Evolutionary conservation across 805 yeast genomes (phyloP).

Genomic region (Teunomyces gatunensis): DNA sequence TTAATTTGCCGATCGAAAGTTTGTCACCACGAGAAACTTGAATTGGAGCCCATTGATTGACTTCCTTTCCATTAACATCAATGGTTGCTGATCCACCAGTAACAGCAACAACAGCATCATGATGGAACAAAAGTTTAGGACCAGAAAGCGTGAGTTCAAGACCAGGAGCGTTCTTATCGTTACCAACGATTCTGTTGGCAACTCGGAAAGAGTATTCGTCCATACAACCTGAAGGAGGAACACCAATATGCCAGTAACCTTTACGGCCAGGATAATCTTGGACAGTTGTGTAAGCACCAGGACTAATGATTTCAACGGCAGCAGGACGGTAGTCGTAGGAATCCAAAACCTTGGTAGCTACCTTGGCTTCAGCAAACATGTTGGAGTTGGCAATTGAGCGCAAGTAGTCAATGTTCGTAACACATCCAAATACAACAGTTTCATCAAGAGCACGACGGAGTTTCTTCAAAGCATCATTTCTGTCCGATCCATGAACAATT

Average conservation of each 20-base stretch:
- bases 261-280: slow-evolving; percentile 96
- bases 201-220: slow-evolving; percentile 86
- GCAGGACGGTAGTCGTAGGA: slow-evolving; percentile 73
- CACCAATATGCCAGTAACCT: slow-evolving; percentile 89
- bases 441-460: slow-evolving; percentile 79
- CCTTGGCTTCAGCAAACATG: slow-evolving; percentile 80
- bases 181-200: slow-evolving; percentile 91
- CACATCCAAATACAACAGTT: slow-evolving; percentile 84
- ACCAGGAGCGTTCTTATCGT: slow-evolving; percentile 78
- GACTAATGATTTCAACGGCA: slow-evolving; percentile 75
- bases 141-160: slow-evolving; percentile 87
- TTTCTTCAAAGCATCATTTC: slow-evolving; percentile 78
- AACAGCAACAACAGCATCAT: slow-evolving; percentile 70
- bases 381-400: slow-evolving; percentile 78
- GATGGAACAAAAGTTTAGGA: slow-evolving; percentile 82
- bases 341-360: slow-evolving; percentile 86
- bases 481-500: slow-evolving; percentile 88
- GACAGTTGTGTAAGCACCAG: slow-evolving; percentile 84
- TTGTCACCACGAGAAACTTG: slow-evolving; percentile 70
- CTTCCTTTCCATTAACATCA: slow-evolving; percentile 57
- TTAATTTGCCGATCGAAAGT: slow-evolving; percentile 75
- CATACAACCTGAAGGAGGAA: slow-evolving; percentile 99
- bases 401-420: slow-evolving; percentile 86
- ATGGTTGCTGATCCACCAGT: slow-evolving; percentile 83
- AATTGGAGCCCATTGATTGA: slow-evolving; percentile 72